phyloP scores from a whole-genome alignment of 2,329 filamentous ascomycete species.

The Blastomyces gilchristii region DNA sequence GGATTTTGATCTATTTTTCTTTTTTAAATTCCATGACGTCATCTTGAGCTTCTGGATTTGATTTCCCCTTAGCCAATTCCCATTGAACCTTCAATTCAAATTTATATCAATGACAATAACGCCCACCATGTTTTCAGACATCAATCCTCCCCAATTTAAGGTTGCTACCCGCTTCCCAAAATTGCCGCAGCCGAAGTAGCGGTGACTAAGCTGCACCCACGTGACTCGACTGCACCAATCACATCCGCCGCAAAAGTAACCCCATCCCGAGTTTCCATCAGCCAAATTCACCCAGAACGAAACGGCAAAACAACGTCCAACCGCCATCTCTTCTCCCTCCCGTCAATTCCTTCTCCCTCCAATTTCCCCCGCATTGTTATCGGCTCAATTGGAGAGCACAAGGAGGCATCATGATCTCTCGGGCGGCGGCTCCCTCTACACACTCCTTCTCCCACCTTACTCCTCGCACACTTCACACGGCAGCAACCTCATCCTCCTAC shows the following conservation, averaged over 20 bases:
- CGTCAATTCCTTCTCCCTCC: slow-evolving; percentile 15
- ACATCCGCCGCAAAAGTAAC: slow-evolving; percentile 29
- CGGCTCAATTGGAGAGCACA: slow-evolving; percentile 27
- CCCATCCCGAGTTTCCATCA: slow-evolving; percentile 23
- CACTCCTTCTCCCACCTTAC: slow-evolving; percentile 33
- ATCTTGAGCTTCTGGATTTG: too few species aligned
- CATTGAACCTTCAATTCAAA: background rate
- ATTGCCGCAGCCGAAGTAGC: background rate
- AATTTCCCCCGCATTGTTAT: slow-evolving; percentile 17
- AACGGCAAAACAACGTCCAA: slow-evolving; percentile 18
- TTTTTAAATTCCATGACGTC: background rate
- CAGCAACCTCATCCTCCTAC: slow-evolving; percentile 12
- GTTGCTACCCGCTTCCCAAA: background rate
- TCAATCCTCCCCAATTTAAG: background rate
- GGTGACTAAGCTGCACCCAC: slow-evolving; percentile 17
- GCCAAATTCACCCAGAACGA: background rate
- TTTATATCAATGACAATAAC: background rate
- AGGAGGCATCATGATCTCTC: slow-evolving; percentile 35
- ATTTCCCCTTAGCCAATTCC: background rate
- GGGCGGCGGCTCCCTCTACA: slow-evolving; percentile 36
- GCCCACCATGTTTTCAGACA: background rate
- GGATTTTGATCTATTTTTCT: background rate
- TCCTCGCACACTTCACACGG: slow-evolving; percentile 31
- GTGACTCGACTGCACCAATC: slow-evolving; percentile 28
- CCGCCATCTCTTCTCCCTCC: background rate